These are phyloP conservation scores for Boletus patriciae DNA, from an alignment of 768 basidiomycete genomes.

Conservation along the genomic window DNA sequence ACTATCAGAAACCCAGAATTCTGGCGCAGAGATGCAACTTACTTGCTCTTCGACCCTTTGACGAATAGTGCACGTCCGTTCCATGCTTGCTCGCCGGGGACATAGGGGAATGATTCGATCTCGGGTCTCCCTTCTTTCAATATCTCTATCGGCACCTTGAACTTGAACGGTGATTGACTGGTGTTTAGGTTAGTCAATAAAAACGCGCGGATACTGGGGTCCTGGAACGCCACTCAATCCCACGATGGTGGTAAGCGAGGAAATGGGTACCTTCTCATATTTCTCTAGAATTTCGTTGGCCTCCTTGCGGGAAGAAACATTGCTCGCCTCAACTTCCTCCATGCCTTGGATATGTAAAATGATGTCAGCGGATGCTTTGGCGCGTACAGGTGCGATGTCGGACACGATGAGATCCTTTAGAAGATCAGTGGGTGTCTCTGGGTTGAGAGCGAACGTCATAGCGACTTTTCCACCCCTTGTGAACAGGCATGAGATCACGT, in stretches of 20 bases:
- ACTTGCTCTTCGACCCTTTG: conserved; percentile 79
- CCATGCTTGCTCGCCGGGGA: conserved; percentile 52
- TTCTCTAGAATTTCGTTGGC: conserved; percentile 64
- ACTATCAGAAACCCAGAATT: conserved; percentile 1
- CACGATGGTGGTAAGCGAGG: too few relatives aligned
- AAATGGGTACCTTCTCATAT: conserved; percentile 57
- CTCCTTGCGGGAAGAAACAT: conserved; percentile 61
- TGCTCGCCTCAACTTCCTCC: conserved; percentile 63
- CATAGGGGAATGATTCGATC: conserved; percentile 81
- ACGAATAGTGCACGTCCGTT: conserved; percentile 67
- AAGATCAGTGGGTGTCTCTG: conserved; percentile 40
- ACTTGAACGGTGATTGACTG: conserved; percentile 46
- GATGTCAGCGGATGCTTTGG: conserved; percentile 62
- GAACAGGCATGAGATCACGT: conserved; percentile 2
- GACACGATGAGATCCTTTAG: conserved; percentile 66
- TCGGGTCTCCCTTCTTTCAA: conserved; percentile 58
- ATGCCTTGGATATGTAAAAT: conserved; percentile 66
- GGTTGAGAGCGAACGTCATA: conserved; percentile 61
- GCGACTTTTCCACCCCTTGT: conserved; percentile 84
- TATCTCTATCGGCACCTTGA: conserved; percentile 72
- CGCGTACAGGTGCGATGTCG: conserved; percentile 76
- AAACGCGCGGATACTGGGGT: conserved; percentile 73
- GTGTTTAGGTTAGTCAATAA: conserved; percentile 76
- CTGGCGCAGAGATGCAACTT: conserved; percentile 22
- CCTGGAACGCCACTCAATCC: conserved; percentile 45